Evolutionary conservation across 2,329 filamentous ascomycete species (phyloP), one percentile per base, ranked within the genome.

Genomic region (Ceratocystis huliohia): DNA sequence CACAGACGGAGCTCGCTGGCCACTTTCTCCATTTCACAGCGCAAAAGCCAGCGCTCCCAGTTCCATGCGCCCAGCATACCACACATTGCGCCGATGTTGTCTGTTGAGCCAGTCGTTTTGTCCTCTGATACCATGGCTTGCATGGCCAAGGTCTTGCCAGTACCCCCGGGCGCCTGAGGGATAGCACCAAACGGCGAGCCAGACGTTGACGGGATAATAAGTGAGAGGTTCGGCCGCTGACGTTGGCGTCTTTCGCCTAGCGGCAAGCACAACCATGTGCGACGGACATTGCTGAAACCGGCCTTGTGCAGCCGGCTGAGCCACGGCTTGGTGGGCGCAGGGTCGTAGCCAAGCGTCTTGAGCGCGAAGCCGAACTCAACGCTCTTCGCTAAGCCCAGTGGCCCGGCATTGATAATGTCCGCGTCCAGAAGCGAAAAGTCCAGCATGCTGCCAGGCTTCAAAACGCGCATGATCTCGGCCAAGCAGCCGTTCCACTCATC

Each of bases 41-140:
- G 89, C 70, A 96, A 78, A 75, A 97, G 83, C 94, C 94, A 99
- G 74, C 90, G 88, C 81, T 99, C 94, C 93, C 92, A 99, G 74
- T 87, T 86, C 86, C 91, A 94, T 30, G 88, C 87, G 3, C 91
- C 94, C 0, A 93, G 84, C 50, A 97, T 78, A 22, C 92, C 92
- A 13, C 89, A 88, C 70, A 96, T 80, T 71, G 83, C 85, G 1
- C 89, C 89, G 15, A 87, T 84, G 73, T 86, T 84, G 63, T 86
- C 83, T 0, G 88, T 91, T 71, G 83, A 88, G 6, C 88, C 88
- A 70, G 75, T 77, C 28, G 46, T 10, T 4, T n/a, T 22, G 3
- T 57, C 50, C 15, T 61, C 25, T n/a, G 76, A 75, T 0, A 84
- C 79, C 73, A 84, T 81, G 20, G 86, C 85, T 69, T 89, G 85